Evolutionary conservation across 2,329 filamentous ascomycete species (phyloP).

Genomic region (Rhynchosporium secalis): DNA sequence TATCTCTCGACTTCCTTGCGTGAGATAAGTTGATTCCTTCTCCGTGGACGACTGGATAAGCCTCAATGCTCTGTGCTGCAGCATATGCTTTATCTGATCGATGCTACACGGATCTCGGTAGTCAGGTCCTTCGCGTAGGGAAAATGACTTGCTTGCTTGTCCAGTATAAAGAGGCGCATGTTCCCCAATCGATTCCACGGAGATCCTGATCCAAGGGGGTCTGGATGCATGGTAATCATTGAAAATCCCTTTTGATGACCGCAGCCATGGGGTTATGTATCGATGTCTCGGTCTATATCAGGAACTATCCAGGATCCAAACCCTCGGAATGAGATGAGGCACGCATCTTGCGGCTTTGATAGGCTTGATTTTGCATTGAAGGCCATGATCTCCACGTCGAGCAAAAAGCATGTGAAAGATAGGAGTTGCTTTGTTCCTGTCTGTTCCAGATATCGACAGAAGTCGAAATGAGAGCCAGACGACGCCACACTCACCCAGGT

Average conservation of each 20-base stretch:
- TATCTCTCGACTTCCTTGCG: conserved; percentile 16
- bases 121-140: background rate
- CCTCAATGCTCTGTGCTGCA: background rate
- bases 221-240: background rate
- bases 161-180: conserved; percentile 17
- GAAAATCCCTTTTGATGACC: background rate
- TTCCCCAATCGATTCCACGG: conserved; percentile 22
- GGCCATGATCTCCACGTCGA: background rate
- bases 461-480: background rate
- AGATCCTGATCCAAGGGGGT: conserved; percentile 12
- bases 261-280: background rate
- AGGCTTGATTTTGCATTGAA: background rate
- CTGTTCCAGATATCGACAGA: background rate
- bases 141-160: background rate
- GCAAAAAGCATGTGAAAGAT: background rate
- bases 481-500: background rate
- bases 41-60: conserved; percentile 18
- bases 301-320: background rate
- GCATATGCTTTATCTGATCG: background rate
- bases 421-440: conserved; percentile 6
- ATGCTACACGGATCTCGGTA: conserved; percentile 2
- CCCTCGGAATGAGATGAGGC: background rate
- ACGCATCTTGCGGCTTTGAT: background rate
- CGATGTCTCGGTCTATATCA: background rate
- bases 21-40: conserved; percentile 15